Evolutionary conservation across 805 yeast species (phyloP).

Genomic region (Candida sithepensis): DNA sequence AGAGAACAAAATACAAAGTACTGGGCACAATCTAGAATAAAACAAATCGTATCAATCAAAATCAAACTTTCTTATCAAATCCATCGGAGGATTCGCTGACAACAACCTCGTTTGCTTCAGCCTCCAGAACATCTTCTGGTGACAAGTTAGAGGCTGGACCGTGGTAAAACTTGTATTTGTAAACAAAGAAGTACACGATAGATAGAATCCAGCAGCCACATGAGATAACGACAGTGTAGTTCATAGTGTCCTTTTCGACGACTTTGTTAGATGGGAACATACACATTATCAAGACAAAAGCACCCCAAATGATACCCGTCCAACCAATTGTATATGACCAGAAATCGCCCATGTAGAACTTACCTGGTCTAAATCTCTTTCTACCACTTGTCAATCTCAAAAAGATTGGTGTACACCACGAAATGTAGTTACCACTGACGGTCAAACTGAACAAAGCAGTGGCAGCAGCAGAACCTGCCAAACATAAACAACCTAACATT

Average conservation of each 20-base stretch:
- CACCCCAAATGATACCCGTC: conserved; percentile 47
- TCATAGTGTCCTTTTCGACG: conserved; percentile 52
- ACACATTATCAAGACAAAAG: conserved; percentile 50
- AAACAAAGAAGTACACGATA: background rate
- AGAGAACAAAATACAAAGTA: background rate
- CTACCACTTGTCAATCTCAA: conserved; percentile 48
- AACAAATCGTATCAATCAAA: background rate
- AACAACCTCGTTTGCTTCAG: background rate
- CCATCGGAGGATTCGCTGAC: background rate
- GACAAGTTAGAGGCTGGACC: background rate
- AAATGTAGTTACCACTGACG: conserved; percentile 58
- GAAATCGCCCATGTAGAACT: conserved; percentile 55
- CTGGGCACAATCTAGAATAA: background rate
- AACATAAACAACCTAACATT: conserved; percentile 52
- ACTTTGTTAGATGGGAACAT: conserved; percentile 54
- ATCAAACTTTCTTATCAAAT: background rate
- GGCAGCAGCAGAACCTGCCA: conserved; percentile 60
- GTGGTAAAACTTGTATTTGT: background rate
- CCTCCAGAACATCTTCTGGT: background rate
- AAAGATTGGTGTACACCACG: conserved; percentile 61
- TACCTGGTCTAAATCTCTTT: conserved; percentile 58
- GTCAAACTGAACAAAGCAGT: conserved; percentile 63
- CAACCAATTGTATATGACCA: conserved; percentile 42
- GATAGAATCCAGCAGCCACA: conserved; percentile 33
- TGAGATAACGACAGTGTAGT: conserved; percentile 64